Base-by-base conservation (phyloP, 148 eudicot genomes). In the Dysphania ambrosioides region DNA sequence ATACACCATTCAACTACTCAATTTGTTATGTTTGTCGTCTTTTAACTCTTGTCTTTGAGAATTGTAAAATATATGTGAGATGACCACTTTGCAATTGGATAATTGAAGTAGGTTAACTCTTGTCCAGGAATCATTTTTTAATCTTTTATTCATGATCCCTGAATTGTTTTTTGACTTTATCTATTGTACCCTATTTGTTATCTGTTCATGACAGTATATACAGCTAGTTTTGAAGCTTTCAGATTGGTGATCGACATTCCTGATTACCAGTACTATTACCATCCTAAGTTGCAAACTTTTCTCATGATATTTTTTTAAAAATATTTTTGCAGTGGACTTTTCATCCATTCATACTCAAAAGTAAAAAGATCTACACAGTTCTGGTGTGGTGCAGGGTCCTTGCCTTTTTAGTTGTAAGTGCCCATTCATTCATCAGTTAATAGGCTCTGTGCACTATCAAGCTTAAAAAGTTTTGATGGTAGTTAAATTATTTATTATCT, bases 331-430 rank as follows among this genome's bases (percentile, higher is more conserved):
- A 95, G 99, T 95, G 99, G 97, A 89, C 97, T 61, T 92, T 95
- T 77, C 93, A 92, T 85, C 99, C 99, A 63, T 95, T 95, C 85
- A 85, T 95, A 79, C 76, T 95, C 74, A 95, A 92, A 85, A 92
- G 84, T 85, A 92, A 95, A 79, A 92, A 83, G 81, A 90, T 95
- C 79, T 95, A 90, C 87, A 95, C 99, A 59, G 99, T 95, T 69
- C 88, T 95, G 21, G 73, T 92, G 62, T 95, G 99, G 99, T 95
- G 99, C 92, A 89, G 99, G 85, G 97, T 95, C 79, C 86, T 95
- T 59, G 91, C 99, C 3, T 95, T 90, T 81, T 76, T 95, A 81
- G 86, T 82, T 68, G 99, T 95, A 86, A 95, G 99, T 85, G 31
- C 63, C 8, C 23, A 1, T 19, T 27, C 12, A 1, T 26, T 26